phyloP scores from a whole-genome alignment of 140 eudicot species.

The Bidens hawaiensis region DNA sequence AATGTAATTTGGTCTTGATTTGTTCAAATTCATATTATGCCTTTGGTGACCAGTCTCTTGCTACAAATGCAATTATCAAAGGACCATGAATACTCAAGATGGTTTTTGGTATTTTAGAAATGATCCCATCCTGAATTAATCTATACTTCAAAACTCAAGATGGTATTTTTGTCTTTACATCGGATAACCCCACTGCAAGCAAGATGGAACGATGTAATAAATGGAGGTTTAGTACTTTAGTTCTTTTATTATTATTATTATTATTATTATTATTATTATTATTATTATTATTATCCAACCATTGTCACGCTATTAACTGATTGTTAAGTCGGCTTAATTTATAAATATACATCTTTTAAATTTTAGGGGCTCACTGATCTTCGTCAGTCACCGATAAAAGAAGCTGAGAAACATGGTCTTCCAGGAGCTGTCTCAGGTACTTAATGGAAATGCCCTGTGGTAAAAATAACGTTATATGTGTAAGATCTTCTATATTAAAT shows the following conservation, averaged over 20 bases:
- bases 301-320: background rate
- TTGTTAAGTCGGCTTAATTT: background rate
- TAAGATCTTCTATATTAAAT: no score
- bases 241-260: background rate
- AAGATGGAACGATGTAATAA: slow-evolving; percentile 64
- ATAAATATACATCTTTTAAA: background rate
- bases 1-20: no score
- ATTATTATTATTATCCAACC: no score
- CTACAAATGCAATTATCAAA: slow-evolving; percentile 69
- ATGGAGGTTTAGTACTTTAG: slow-evolving; percentile 78
- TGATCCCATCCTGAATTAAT: background rate
- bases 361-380: slow-evolving; percentile 95
- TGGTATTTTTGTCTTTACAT: slow-evolving; percentile 86
- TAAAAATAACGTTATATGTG: no score
- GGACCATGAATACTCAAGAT: slow-evolving; percentile 94
- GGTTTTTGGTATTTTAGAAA: slow-evolving; percentile 63
- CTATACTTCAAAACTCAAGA: background rate
- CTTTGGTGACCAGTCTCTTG: slow-evolving; percentile 96
- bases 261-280: no score
- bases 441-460: no score
- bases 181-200: slow-evolving; percentile 63
- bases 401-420: slow-evolving; percentile 96
- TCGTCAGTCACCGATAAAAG: slow-evolving; percentile 88
- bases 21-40: no score
- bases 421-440: slow-evolving; percentile 93